Percentiles rank a stretch among this genome's conserved stretches.
These are phyloP conservation scores for Naganishia sp. DNA, from an alignment of 1,284 basidiomycete species.

Conservation along the genomic window DNA sequence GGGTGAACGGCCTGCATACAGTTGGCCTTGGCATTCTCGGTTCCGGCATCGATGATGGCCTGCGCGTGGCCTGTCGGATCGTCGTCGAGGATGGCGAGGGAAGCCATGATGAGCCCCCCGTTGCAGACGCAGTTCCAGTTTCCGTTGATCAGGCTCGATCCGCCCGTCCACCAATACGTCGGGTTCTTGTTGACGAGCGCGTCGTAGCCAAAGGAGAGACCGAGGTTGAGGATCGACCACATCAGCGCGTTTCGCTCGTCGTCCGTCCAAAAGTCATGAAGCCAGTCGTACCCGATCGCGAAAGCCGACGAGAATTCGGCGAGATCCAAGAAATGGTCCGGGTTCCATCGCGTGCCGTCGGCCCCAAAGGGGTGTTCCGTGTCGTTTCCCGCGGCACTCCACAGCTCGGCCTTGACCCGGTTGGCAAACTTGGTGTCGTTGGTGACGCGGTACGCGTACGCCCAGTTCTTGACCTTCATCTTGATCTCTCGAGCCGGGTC, in stretches of 20 bases:
- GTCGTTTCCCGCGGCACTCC: conserved; percentile 71
- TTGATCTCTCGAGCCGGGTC: conserved; percentile 90
- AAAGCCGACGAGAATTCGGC: conserved; percentile 86
- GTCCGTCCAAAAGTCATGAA: conserved; percentile 79
- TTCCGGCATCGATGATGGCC: conserved; percentile 66
- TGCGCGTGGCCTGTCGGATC: conserved; percentile 74
- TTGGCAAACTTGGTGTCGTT: conserved; percentile 83
- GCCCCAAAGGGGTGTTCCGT: conserved; percentile 62
- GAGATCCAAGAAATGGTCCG: conserved; percentile 87
- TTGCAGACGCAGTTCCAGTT: conserved; percentile 99
- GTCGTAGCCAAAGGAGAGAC: conserved; percentile 65
- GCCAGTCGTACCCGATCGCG: conserved; percentile 90
- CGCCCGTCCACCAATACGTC: conserved; percentile 56
- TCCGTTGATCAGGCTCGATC: conserved; percentile 56
- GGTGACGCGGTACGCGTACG: conserved; percentile 86
- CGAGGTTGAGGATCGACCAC: conserved; percentile 74
- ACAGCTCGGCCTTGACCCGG: conserved; percentile 77
- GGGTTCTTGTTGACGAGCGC: conserved; percentile 28
- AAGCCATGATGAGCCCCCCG: conserved; percentile 80
- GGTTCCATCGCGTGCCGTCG: conserved; percentile 68
- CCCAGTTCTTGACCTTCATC: conserved; percentile 85
- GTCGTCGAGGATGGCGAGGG: conserved; percentile 85
- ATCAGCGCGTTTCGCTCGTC: conserved; percentile 72
- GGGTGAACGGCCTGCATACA: conserved; percentile 66
- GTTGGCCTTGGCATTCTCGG: conserved; percentile 74